A percentile compares a stretch with the other conserved stretches of the same genome.
These are phyloP conservation scores for Neoboletus subvelutipes DNA, from an alignment of 768 basidiomycete genomes.

Conservation along the genomic window DNA sequence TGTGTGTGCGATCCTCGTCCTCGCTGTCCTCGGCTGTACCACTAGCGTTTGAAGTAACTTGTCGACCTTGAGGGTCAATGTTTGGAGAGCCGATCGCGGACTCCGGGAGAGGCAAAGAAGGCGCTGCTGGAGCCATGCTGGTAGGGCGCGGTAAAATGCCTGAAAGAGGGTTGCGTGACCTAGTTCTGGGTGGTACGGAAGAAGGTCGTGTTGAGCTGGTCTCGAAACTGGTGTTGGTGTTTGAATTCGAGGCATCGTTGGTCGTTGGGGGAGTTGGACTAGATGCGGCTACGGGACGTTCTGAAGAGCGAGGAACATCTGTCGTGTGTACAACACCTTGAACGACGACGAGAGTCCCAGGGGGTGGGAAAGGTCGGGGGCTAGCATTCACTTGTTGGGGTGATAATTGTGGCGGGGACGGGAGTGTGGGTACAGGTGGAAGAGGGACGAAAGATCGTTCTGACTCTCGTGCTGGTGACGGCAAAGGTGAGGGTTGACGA, in stretches of 20 bases:
- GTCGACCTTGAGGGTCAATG: slow-evolving; percentile 5
- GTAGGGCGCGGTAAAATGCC: slow-evolving; percentile 39
- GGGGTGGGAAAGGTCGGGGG: slow-evolving; percentile 61
- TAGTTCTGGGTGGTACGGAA: slow-evolving; percentile 29
- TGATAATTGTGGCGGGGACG: slow-evolving; percentile 23
- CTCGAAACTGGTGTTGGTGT: slow-evolving; percentile 6
- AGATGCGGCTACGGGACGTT: slow-evolving; percentile 19
- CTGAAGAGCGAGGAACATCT: slow-evolving; percentile 48
- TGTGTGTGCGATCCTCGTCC: slow-evolving; percentile 15
- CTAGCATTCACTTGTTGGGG: slow-evolving; percentile 19
- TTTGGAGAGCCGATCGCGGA: slow-evolving; percentile 2
- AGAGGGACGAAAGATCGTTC: slow-evolving; percentile 14
- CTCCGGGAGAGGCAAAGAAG: slow-evolving; percentile 10
- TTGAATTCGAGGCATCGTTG: slow-evolving; percentile 6
- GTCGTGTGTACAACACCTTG: slow-evolving; percentile 82
- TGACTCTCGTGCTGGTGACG: slow-evolving; percentile 7
- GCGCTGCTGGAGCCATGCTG: slow-evolving; percentile 31
- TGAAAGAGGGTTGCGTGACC: slow-evolving; percentile 36
- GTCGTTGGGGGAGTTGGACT: slow-evolving; percentile 7
- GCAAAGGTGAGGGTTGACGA: slow-evolving; percentile 11
- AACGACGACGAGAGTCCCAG: slow-evolving; percentile 78
- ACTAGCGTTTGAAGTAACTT: background rate
- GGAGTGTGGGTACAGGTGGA: slow-evolving; percentile 13
- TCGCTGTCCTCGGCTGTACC: slow-evolving; percentile 12
- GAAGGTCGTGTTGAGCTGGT: slow-evolving; percentile 16